Evolutionary conservation across 441 rosid species (phyloP), one percentile per base, ranked within the genome.

Genomic region (Croton setiger): DNA sequence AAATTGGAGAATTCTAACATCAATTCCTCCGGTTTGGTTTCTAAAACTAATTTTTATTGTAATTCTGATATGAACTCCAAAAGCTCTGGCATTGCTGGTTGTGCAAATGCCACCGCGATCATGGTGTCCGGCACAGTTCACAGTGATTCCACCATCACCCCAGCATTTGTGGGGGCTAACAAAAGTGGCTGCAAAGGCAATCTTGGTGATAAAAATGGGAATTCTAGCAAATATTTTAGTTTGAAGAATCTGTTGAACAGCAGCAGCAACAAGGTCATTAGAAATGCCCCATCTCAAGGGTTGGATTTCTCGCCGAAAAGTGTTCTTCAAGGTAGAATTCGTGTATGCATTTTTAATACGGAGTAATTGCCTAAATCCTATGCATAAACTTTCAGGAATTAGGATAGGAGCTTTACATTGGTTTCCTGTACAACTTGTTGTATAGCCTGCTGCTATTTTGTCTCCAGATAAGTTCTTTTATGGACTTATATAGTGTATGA

Each of bases 281-380:
- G 39, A 73, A 60, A 47, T 71, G 45, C 52, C 27, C 70, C 31
- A 44, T 70, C 71, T 75, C 74, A 80, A 8, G 75, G 76, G 27
- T 43, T 83, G 57, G 76, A 78, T 63, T 80, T 84, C 73, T 87
- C 92, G 18, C 90, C 88, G 5, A 87, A 78, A 66, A 87, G 92
- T 69, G 88, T 87, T 79, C 88, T 85, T 83, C 86, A 81, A 86
- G 95, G 88, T 88, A 80, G 13, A 13, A 44, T 36, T 27, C 17
- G n/a, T 21, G 4, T 49, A 27, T 1, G 31, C 31, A 27, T 27
- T 27, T 27, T 27, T 27, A 27, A 27, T 27, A 27, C 31, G 2
- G 31, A 27, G 31, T 27, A 27, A 27, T 27, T 27, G 31, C 31
- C 31, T 27, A 27, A 27, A 27, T 27, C 31, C 31, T 27, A 27